Percentiles rank a stretch among this genome's conserved stretches.
Evolutionary conservation across 176 grass and related monocot genomes (phyloP).

Genomic region (Poa annua): DNA sequence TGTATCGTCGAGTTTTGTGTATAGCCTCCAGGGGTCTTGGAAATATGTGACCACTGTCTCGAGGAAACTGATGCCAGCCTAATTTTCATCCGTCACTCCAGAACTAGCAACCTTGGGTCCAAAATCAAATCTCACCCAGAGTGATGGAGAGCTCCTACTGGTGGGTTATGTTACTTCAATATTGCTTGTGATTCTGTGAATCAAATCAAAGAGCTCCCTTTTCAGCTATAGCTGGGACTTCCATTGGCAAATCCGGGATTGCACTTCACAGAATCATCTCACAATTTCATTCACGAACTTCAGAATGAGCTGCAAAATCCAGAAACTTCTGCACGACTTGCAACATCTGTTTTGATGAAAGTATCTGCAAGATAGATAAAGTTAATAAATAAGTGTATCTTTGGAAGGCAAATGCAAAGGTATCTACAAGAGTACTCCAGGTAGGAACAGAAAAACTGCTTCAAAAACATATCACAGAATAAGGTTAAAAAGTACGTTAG

Average conservation of each 20-base stretch:
- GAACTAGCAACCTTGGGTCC: slow-evolving; percentile 51
- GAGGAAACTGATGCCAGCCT: slow-evolving; percentile 51
- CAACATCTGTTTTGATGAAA: slow-evolving; percentile 45
- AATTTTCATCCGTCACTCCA: slow-evolving; percentile 52
- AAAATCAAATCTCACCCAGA: slow-evolving; percentile 57
- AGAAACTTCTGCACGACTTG: slow-evolving; percentile 56
- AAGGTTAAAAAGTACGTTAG: not conserved
- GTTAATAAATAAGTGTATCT: not conserved
- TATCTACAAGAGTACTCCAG: not conserved
- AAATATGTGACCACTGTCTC: slow-evolving; percentile 65
- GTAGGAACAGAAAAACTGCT: not conserved
- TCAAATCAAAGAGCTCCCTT: slow-evolving; percentile 39
- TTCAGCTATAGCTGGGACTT: slow-evolving; percentile 56
- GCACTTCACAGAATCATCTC: slow-evolving; percentile 51
- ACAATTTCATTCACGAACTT: slow-evolving; percentile 58
- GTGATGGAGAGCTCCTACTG: slow-evolving; percentile 45
- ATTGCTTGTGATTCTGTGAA: slow-evolving; percentile 55
- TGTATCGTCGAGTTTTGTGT: slow-evolving; percentile 31
- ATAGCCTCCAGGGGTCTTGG: slow-evolving; percentile 58
- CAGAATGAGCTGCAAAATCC: slow-evolving; percentile 60
- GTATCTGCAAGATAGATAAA: slow-evolving; percentile 36
- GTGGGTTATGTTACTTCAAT: slow-evolving; percentile 64
- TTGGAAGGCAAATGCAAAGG: slow-evolving; percentile 11
- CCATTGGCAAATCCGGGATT: slow-evolving; percentile 45
- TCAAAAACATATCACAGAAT: not conserved